Conservation (phyloP, 1,284 basidiomycete species). For the Pseudozyma sp. region DNA sequence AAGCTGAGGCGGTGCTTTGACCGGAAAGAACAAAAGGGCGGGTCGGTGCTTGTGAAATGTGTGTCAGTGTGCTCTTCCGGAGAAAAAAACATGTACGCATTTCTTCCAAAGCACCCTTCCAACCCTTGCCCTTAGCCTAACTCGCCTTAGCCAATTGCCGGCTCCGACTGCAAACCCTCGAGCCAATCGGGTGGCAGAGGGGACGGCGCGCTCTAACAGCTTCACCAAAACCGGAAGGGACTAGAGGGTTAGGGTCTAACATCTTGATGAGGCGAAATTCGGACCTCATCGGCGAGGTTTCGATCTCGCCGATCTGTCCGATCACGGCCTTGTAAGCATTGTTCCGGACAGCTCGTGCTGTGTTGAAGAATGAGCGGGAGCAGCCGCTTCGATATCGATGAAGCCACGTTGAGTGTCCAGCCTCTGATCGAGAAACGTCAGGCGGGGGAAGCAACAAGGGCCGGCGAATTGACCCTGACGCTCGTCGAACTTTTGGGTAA, state of each 20-base stretch:
- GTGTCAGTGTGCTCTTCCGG: not conserved
- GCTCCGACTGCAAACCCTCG: conserved; percentile 13
- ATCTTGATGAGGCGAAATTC: not conserved
- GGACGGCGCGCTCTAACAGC: not conserved
- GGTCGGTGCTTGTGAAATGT: conserved; percentile 5
- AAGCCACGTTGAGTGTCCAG: not conserved
- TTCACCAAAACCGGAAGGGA: too few relatives aligned
- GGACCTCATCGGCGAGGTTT: not conserved
- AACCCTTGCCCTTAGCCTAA: too few relatives aligned
- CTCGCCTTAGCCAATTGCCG: conserved; percentile 8
- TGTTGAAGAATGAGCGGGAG: not conserved
- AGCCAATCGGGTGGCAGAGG: not conserved
- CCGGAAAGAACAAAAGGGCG: not conserved
- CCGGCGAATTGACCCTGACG: too few relatives aligned
- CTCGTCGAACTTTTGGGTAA: conserved; percentile 19
- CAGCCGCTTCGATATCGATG: conserved; percentile 12
- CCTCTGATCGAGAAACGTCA: too few relatives aligned
- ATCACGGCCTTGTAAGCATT: too few relatives aligned
- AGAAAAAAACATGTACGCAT: conserved; percentile 12
- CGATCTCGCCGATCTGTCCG: too few relatives aligned
- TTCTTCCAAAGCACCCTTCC: conserved; percentile 40
- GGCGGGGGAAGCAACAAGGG: too few relatives aligned
- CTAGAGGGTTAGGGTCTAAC: too few relatives aligned
- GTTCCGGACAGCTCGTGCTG: too few relatives aligned
- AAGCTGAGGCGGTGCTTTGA: not conserved